Evolutionary conservation across 1,284 basidiomycete species (phyloP).

Genomic region (Papiliotrema nemorosa): DNA sequence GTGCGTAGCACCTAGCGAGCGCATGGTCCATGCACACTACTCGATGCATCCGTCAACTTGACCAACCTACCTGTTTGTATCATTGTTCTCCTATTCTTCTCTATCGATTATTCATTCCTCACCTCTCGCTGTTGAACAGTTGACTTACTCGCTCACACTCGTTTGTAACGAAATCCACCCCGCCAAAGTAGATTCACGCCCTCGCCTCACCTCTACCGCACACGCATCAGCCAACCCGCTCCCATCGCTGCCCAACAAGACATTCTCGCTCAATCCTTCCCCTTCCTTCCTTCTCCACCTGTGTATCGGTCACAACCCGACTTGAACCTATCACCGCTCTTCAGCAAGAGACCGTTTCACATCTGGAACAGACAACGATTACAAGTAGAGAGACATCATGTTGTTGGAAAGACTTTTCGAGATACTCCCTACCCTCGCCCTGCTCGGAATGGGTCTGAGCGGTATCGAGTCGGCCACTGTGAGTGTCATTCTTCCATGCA

Average conservation of each 20-base stretch:
- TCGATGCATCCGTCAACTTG: too few relatives aligned
- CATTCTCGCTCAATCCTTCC: neutral
- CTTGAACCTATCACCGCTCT: neutral
- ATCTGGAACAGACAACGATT: neutral
- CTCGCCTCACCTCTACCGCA: neutral
- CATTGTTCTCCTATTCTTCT: neutral
- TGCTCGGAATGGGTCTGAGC: conserved; percentile 24
- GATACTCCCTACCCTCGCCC: conserved; percentile 28
- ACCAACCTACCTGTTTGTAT: neutral
- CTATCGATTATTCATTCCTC: neutral
- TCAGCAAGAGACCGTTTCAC: neutral
- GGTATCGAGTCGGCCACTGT: conserved; percentile 28
- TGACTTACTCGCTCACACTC: conserved; percentile 16
- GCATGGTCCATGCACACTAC: too few relatives aligned
- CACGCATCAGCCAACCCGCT: neutral
- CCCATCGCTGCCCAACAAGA: too few relatives aligned
- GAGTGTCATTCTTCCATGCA: conserved; percentile 11
- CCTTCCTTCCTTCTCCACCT: neutral
- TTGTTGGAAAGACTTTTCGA: conserved; percentile 10
- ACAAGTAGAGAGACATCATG: neutral
- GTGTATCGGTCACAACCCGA: neutral
- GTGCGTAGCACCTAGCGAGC: too few relatives aligned
- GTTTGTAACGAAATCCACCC: conserved; percentile 12
- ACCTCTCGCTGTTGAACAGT: conserved; percentile 4
- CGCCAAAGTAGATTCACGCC: neutral